These are phyloP conservation scores for Apiospora saccharicola DNA, from an alignment of 2,329 filamentous ascomycete genomes.

Conservation along the genomic window DNA sequence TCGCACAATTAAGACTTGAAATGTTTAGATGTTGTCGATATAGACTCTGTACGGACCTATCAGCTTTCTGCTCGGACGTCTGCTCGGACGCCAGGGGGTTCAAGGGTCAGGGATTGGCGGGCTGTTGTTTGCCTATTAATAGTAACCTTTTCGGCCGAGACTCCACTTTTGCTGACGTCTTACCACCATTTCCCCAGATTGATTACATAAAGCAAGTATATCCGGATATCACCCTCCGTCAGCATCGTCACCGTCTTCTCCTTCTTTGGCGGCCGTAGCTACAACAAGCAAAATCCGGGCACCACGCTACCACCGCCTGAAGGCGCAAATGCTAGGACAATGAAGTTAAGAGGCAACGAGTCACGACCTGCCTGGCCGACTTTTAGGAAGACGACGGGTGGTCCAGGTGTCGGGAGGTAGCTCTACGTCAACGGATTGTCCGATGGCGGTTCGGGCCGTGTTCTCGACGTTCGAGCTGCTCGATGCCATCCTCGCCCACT, in stretches of 20 bases:
- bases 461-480: background rate
- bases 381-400: background rate
- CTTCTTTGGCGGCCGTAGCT: too few species aligned
- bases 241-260: background rate
- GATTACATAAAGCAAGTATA: background rate
- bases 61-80: background rate
- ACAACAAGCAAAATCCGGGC: background rate
- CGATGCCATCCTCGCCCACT: background rate
- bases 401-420: background rate
- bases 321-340: background rate
- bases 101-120: background rate
- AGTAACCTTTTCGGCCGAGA: background rate
- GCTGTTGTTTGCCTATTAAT: background rate
- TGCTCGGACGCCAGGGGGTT: background rate
- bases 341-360: background rate
- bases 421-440: background rate
- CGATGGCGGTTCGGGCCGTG: background rate
- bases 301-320: too few species aligned
- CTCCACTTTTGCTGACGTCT: background rate
- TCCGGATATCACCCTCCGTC: background rate
- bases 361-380: background rate
- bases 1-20: background rate
- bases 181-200: background rate
- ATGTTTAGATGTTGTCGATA: background rate
- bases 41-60: background rate